A percentile compares a stretch with the other conserved stretches of the same genome.
These are phyloP conservation scores for Mucor piriformis DNA, from an alignment of 371 early-diverging fungal genomes.

Conservation along the genomic window DNA sequence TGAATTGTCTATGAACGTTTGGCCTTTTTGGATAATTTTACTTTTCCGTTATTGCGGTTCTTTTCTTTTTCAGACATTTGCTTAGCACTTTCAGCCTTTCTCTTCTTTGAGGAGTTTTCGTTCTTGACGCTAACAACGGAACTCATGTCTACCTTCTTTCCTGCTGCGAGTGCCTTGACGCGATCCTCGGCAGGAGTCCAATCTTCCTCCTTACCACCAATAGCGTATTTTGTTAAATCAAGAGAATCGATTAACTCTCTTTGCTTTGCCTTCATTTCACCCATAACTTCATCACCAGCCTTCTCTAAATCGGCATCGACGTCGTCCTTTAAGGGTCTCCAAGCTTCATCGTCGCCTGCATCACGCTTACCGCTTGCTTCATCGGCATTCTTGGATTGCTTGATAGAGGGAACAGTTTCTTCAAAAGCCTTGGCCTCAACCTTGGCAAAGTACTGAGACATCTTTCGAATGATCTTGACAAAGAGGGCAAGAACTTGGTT, in stretches of 20 bases:
- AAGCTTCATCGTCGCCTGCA: conserved; percentile 77
- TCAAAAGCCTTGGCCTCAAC: conserved; percentile 55
- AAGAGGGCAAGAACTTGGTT: conserved; percentile 93
- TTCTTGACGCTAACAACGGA: conserved; percentile 80
- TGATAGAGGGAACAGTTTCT: conserved; percentile 31
- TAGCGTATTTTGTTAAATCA: conserved; percentile 76
- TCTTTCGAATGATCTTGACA: conserved; percentile 85
- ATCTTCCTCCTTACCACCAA: conserved; percentile 73
- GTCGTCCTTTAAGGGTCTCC: conserved; percentile 79
- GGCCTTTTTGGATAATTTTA: conserved; percentile 56
- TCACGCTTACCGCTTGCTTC: conserved; percentile 54
- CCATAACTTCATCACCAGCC: conserved; percentile 75
- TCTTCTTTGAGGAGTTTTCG: conserved; percentile 73
- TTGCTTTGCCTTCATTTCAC: conserved; percentile 72
- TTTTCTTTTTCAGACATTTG: conserved; percentile 57
- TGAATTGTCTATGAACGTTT: conserved; percentile 36
- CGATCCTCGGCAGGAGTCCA: conserved; percentile 69
- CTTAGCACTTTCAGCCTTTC: conserved; percentile 49
- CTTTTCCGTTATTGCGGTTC: conserved; percentile 48
- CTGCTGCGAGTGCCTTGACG: conserved; percentile 47
- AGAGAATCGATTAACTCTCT: conserved; percentile 82
- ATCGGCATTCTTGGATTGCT: conserved; percentile 16
- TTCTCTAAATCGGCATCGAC: conserved; percentile 82
- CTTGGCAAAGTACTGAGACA: conserved; percentile 65
- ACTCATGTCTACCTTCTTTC: conserved; percentile 51